phyloP scores from a whole-genome alignment of 345 rosid genomes.

The Abelmoschus esculentus region DNA sequence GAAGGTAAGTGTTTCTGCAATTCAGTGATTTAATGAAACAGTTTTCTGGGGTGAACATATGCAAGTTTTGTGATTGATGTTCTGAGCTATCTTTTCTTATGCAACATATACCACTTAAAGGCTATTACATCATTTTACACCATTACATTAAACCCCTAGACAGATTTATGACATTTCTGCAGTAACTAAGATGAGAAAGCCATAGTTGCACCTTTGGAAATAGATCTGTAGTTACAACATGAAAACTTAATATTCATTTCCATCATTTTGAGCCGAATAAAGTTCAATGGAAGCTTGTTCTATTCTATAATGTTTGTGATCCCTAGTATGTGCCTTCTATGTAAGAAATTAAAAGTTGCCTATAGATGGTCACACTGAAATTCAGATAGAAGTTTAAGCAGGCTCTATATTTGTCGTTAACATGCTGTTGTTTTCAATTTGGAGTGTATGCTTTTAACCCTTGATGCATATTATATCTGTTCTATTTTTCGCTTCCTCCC shows the following conservation, averaged over 20 bases:
- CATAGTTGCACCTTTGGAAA: neutral
- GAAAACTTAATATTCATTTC: neutral
- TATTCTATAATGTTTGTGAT: neutral
- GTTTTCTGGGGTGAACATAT: neutral
- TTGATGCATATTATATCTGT: neutral
- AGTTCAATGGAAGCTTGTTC: neutral
- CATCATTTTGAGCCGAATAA: neutral
- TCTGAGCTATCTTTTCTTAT: neutral
- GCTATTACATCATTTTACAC: neutral
- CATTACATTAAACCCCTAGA: neutral
- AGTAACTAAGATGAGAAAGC: neutral
- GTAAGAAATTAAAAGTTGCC: neutral
- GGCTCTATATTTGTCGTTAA: neutral
- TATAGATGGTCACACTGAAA: neutral
- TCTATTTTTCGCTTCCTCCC: neutral
- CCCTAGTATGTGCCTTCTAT: neutral
- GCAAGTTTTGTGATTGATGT: neutral
- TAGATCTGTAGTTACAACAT: neutral
- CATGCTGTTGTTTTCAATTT: neutral
- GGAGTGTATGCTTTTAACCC: neutral
- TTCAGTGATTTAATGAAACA: neutral
- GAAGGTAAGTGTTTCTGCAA: slow-evolving; percentile 53
- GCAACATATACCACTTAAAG: neutral
- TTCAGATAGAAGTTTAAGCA: neutral
- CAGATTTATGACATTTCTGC: slow-evolving; percentile 1